These are phyloP conservation scores for Acrocalymma vagum DNA, from an alignment of 2,329 filamentous ascomycete species.

Conservation along the genomic window DNA sequence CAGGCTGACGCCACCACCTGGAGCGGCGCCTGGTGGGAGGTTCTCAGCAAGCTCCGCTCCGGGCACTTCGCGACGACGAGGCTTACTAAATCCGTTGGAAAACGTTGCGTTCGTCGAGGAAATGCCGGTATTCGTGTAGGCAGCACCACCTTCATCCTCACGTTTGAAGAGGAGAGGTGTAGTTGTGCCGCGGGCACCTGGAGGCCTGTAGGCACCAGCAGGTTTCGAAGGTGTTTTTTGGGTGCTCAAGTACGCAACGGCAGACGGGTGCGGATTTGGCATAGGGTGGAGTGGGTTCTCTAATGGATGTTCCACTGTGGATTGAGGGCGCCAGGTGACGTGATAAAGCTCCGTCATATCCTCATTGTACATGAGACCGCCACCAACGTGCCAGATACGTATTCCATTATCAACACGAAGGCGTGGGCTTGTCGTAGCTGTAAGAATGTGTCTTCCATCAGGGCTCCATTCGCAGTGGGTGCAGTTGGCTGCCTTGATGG, in stretches of 20 bases:
- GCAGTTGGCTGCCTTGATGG: constrained; percentile 93
- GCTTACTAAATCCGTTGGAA: constrained; percentile 82
- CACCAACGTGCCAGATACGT: constrained; percentile 92
- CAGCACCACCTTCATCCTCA: constrained; percentile 93
- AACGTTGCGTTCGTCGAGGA: constrained; percentile 63
- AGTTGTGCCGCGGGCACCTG: constrained; percentile 85
- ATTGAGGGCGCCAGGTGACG: constrained; percentile 82
- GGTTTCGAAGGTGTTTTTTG: constrained; percentile 96
- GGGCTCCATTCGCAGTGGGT: constrained; percentile 98
- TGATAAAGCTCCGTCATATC: constrained; percentile 96
- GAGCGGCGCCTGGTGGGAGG: constrained; percentile 73
- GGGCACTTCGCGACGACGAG: constrained; percentile 79
- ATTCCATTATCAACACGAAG: constrained; percentile 96
- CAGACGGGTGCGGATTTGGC: constrained; percentile 83
- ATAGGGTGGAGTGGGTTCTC: constrained; percentile 77
- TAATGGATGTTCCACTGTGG: constrained; percentile 65
- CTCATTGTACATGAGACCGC: constrained; percentile 91
- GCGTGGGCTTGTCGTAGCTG: constrained; percentile 95
- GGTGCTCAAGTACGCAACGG: constrained; percentile 80
- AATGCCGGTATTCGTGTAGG: constrained; percentile 82
- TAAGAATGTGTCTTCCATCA: constrained; percentile 94
- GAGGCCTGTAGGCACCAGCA: constrained; percentile 94
- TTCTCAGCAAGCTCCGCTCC: constrained; percentile 78
- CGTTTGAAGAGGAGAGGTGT: constrained; percentile 97
- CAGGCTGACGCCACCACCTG: constrained; percentile 71